Base-by-base conservation (phyloP, 2,329 filamentous ascomycete species). In the Trichoderma sp. region DNA sequence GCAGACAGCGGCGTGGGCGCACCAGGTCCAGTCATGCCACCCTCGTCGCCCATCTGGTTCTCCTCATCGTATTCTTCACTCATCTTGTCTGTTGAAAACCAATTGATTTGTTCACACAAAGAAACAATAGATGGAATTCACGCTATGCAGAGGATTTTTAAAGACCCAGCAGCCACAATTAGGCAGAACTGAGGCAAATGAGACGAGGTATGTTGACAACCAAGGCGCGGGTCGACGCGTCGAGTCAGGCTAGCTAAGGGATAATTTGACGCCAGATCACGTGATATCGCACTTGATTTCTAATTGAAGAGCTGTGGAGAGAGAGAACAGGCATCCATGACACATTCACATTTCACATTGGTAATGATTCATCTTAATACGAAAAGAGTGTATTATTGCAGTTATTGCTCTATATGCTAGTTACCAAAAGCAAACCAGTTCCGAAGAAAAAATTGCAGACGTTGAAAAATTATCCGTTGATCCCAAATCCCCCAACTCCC, bases 1-100 rank as follows among this genome's bases (percentile, higher is more conserved):
- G 94, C 93, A 65, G 90, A 88, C 33, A 99, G 89, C 64, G 96
- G 95, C 74, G 95, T 98, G 3, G 97, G 97, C n/a, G 97, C 97
- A 78, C 97, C 97, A 75, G 96, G 96, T 12, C 94, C 95, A 74
- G 93, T 91, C 81, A 91, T 89, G 77, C 91, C 90, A 80, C 89
- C 89, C 76, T 97, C 95, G 75, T 97, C 95, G 75, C 81, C 87
- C 79, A 81, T 83, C 79, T 91, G 90, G 75, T 89, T 89, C 63
- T 93, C 92, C 41, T 93, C 92, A 78, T 97, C 94, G 50, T 91
- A 91, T 77, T 93, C 84, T 53, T 87, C 84, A 16, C 85, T 85
- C 88, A 89, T 89, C 67, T 68, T 82, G 60, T 59, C 29, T 53
- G 33, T 53, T 29, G 14, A 27, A 31, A 69, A 50, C 18, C 7